phyloP scores from a whole-genome alignment of 306 rosid genomes.

The Ziziphus jujuba region DNA sequence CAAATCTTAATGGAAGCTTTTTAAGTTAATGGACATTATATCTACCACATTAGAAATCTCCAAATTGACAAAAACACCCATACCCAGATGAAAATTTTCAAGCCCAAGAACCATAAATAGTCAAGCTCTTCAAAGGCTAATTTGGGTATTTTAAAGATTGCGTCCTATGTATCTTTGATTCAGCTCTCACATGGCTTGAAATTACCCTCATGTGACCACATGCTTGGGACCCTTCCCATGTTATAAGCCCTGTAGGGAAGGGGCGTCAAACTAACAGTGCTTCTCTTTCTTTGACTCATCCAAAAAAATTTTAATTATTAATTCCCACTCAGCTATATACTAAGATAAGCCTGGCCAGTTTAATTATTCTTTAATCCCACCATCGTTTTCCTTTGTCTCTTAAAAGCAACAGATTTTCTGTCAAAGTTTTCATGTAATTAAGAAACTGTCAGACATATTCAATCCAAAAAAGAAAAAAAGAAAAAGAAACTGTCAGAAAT shows the following conservation, averaged over 20 bases:
- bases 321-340: constrained; percentile 34
- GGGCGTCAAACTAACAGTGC: constrained; percentile 54
- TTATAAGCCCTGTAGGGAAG: constrained; percentile 59
- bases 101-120: constrained; percentile 26
- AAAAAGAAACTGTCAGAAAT: too few relatives aligned
- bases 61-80: constrained; percentile 42
- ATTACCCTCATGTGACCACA: constrained; percentile 92
- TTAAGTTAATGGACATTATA: constrained; percentile 48
- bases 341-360: constrained; percentile 20
- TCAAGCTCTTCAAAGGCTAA: constrained; percentile 43
- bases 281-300: constrained; percentile 55
- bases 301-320: constrained; percentile 19
- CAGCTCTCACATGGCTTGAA: constrained; percentile 76
- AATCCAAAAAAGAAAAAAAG: too few relatives aligned
- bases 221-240: constrained; percentile 72
- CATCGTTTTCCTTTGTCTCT: constrained; percentile 21
- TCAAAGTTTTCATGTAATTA: not conserved
- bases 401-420: constrained; percentile 25
- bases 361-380: constrained; percentile 25
- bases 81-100: constrained; percentile 30
- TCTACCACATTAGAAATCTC: constrained; percentile 40
- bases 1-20: constrained; percentile 76
- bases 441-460: not conserved
- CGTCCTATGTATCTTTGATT: constrained; percentile 37
- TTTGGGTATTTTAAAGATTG: constrained; percentile 33